These are phyloP conservation scores for Spiromastix sp. DNA, from an alignment of 2,329 filamentous ascomycete genomes.

Conservation along the genomic window DNA sequence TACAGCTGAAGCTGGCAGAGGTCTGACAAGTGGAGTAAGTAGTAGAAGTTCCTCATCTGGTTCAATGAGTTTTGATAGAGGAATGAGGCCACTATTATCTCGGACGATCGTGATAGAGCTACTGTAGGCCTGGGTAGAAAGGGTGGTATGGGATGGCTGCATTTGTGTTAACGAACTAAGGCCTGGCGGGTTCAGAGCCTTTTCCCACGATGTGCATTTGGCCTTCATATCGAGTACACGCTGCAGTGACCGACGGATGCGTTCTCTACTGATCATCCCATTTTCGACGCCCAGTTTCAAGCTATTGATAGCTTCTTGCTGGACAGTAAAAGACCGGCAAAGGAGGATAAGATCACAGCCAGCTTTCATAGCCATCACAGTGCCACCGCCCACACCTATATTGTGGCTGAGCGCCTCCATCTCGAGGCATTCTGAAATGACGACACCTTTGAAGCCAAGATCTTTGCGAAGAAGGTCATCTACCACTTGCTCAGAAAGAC, in stretches of 20 bases:
- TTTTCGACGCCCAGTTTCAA: slow-evolving; percentile 84
- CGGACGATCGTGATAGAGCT: slow-evolving; percentile 86
- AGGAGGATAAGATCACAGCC: slow-evolving; percentile 87
- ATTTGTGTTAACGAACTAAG: slow-evolving; percentile 66
- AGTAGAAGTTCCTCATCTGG: slow-evolving; percentile 81
- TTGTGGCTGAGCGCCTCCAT: slow-evolving; percentile 96
- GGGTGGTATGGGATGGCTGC: slow-evolving; percentile 67
- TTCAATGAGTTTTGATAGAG: slow-evolving; percentile 70
- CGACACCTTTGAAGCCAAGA: slow-evolving; percentile 80
- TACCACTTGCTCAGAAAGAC: slow-evolving; percentile 84
- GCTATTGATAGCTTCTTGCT: slow-evolving; percentile 84
- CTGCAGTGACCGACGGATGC: slow-evolving; percentile 69
- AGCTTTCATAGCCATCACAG: slow-evolving; percentile 94
- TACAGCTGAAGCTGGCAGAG: slow-evolving; percentile 77
- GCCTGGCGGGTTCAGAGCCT: slow-evolving; percentile 79
- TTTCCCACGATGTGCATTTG: slow-evolving; percentile 80
- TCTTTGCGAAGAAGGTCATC: slow-evolving; percentile 82
- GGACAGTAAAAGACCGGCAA: slow-evolving; percentile 76
- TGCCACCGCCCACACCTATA: slow-evolving; percentile 92
- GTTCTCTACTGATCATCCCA: slow-evolving; percentile 70
- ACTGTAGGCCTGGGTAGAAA: slow-evolving; percentile 82
- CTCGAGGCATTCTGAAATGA: slow-evolving; percentile 89
- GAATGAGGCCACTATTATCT: slow-evolving; percentile 76
- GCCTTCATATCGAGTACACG: slow-evolving; percentile 73
- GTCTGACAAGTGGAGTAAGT: slow-evolving; percentile 81